These are phyloP conservation scores for Malassezia equina DNA, from an alignment of 1,284 basidiomycete species.

Conservation along the genomic window DNA sequence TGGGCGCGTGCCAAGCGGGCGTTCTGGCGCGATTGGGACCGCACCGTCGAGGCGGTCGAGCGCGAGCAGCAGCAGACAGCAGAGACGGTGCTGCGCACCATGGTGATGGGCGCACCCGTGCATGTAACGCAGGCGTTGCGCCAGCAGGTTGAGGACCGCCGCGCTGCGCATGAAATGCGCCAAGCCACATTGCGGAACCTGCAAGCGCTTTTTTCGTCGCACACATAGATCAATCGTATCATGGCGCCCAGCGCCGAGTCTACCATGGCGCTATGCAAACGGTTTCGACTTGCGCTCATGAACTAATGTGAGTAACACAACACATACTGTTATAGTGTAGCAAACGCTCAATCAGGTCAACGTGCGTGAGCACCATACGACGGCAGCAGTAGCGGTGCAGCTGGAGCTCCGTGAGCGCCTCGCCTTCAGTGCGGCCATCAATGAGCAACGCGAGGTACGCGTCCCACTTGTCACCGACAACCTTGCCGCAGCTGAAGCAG, in stretches of 20 bases:
- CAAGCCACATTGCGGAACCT: not conserved
- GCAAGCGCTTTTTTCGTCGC: not conserved
- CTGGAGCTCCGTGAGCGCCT: constrained; percentile 81
- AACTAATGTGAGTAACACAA: constrained; percentile 3
- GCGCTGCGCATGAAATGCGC: not conserved
- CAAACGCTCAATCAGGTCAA: constrained; percentile 90
- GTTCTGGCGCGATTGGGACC: constrained; percentile 46
- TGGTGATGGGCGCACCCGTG: constrained; percentile 14
- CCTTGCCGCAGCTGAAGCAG: constrained; percentile 48
- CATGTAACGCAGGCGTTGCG: constrained; percentile 4
- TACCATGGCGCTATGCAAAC: constrained; percentile 9
- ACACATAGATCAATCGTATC: not conserved
- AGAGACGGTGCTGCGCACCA: constrained; percentile 8
- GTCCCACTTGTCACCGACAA: constrained; percentile 48
- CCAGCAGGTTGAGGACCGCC: not conserved
- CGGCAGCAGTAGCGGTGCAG: constrained; percentile 91
- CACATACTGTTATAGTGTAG: constrained; percentile 90
- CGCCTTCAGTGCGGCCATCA: constrained; percentile 54
- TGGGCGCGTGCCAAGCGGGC: constrained; percentile 38
- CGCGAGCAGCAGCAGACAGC: constrained; percentile 25
- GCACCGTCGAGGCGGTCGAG: constrained; percentile 28
- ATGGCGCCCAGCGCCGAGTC: not conserved
- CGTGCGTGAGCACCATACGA: constrained; percentile 93
- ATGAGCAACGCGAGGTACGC: constrained; percentile 44
- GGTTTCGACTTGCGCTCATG: constrained; percentile 19